These are phyloP conservation scores for Ceratobasidium sp. DNA, from an alignment of 1,284 basidiomycete species.

Conservation along the genomic window DNA sequence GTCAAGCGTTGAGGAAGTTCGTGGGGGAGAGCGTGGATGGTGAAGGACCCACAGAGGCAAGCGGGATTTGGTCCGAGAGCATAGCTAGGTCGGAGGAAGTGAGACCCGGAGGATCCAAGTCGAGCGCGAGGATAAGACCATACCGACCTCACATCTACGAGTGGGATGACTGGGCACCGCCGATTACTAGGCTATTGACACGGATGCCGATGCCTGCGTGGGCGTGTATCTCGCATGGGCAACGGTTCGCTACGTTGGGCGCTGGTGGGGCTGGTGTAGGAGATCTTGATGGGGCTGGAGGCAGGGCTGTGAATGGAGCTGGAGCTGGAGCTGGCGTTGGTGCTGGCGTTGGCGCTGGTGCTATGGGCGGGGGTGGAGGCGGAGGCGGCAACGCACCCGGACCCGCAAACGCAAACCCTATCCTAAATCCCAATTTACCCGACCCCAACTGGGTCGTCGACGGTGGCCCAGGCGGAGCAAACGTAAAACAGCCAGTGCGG, in stretches of 20 bases:
- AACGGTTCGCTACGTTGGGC: slow-evolving; percentile 33
- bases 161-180: slow-evolving; percentile 41
- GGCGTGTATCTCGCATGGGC: slow-evolving; percentile 41
- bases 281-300: too few relatives aligned
- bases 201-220: slow-evolving; percentile 44
- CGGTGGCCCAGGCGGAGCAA: slow-evolving; percentile 28
- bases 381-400: neutral
- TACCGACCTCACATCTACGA: slow-evolving; percentile 23
- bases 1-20: slow-evolving; percentile 21
- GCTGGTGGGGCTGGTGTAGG: neutral
- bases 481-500: slow-evolving; percentile 36
- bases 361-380: too few relatives aligned
- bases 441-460: slow-evolving; percentile 23
- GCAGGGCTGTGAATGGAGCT: neutral
- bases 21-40: slow-evolving; percentile 7
- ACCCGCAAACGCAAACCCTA: neutral
- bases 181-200: slow-evolving; percentile 28
- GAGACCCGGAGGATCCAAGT: neutral
- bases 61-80: neutral
- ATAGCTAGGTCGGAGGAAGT: neutral
- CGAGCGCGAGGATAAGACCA: neutral
- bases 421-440: neutral
- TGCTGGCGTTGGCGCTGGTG: neutral
- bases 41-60: too few relatives aligned
- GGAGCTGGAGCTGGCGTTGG: neutral